Evolutionary conservation across 768 basidiomycete genomes (phyloP).

Genomic region (Suillus hirtellus): DNA sequence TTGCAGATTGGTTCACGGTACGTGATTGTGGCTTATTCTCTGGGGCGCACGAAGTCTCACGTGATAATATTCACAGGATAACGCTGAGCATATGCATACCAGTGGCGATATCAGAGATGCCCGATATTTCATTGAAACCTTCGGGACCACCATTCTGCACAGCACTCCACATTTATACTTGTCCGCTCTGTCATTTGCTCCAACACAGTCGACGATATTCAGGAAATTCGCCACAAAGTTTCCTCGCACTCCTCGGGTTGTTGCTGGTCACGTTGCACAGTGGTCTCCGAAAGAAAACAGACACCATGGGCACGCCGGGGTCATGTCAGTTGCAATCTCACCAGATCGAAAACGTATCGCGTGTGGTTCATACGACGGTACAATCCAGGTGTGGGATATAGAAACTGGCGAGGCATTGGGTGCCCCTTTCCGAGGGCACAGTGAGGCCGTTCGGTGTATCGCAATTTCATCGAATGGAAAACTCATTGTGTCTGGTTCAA

Average conservation of each 20-base stretch:
- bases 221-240: constrained; percentile 1
- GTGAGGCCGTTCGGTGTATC: constrained; percentile 6
- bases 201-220: constrained; percentile 13
- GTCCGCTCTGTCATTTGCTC: constrained; percentile 27
- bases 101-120: constrained; percentile 12
- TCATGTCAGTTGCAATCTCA: constrained; percentile 10
- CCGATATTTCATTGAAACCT: constrained; percentile 16
- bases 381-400: constrained; percentile 14
- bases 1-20: constrained; percentile 3
- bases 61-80: not conserved
- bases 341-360: constrained; percentile 7
- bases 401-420: constrained; percentile 12
- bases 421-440: constrained; percentile 9
- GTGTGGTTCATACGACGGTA: constrained; percentile 10
- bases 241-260: not conserved
- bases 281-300: not conserved
- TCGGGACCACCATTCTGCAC: constrained; percentile 17
- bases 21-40: not conserved
- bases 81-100: constrained; percentile 1
- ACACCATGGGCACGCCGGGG: not conserved
- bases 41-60: not conserved
- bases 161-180: constrained; percentile 29
- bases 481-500: constrained; percentile 28
- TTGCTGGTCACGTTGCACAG: not conserved
- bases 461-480: constrained; percentile 17